phyloP scores from a whole-genome alignment of 2,329 filamentous ascomycete species.

The Bertia moriformis region DNA sequence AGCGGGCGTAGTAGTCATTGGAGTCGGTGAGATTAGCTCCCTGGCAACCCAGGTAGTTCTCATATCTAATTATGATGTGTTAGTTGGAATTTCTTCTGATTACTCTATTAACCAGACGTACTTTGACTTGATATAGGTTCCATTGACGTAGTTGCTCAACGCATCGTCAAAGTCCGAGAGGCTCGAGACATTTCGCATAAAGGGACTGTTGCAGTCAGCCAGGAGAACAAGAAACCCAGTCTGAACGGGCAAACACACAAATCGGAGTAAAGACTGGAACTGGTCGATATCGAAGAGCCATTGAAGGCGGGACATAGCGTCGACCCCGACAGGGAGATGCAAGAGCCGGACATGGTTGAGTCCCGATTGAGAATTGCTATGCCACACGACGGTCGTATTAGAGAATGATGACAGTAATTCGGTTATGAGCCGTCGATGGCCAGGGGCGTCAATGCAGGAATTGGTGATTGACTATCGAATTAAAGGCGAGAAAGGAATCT shows the following conservation, averaged over 20 bases:
- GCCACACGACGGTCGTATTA: no score
- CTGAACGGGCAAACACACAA: slow-evolving; percentile 9
- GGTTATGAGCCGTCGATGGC: no score
- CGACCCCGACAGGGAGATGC: slow-evolving; percentile 19
- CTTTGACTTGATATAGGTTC: slow-evolving; percentile 65
- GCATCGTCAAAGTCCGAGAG: slow-evolving; percentile 63
- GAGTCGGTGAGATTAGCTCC: slow-evolving; percentile 66
- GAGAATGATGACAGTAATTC: no score
- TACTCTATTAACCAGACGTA: slow-evolving; percentile 26
- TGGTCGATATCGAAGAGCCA: slow-evolving; percentile 19
- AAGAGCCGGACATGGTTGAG: slow-evolving; percentile 12
- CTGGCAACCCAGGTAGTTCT: slow-evolving; percentile 65
- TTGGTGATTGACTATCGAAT: no score
- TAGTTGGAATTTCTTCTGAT: slow-evolving; percentile 2
- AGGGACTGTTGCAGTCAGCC: slow-evolving; percentile 45
- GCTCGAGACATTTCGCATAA: slow-evolving; percentile 69
- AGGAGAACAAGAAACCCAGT: no score
- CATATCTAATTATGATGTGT: slow-evolving; percentile 49
- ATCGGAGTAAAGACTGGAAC: slow-evolving; percentile 10
- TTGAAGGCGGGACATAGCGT: slow-evolving; percentile 20
- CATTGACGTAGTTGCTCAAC: slow-evolving; percentile 58
- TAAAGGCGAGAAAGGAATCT: no score
- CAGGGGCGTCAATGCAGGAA: no score
- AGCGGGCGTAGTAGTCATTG: slow-evolving; percentile 75
- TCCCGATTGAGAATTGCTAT: no score